These are phyloP conservation scores for Kewa caespitosa DNA, from an alignment of 179 eudicot genomes.

Conservation along the genomic window DNA sequence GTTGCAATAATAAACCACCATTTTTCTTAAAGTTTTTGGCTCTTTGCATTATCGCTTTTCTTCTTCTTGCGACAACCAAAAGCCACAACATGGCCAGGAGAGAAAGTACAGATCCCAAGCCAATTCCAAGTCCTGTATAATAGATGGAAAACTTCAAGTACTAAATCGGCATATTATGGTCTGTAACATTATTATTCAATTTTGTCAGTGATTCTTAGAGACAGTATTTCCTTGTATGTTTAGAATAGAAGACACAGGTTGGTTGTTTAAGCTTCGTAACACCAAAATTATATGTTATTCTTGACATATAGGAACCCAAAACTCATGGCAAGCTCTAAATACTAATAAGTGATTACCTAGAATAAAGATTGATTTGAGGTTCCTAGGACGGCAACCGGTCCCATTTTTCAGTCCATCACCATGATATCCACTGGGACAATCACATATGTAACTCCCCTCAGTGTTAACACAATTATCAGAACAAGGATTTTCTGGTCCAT, in stretches of 20 bases:
- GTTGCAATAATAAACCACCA: slow-evolving; percentile 36
- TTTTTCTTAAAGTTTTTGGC: slow-evolving; percentile 27
- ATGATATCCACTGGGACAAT: slow-evolving; percentile 30
- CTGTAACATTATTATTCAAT: neutral
- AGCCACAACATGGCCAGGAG: slow-evolving; percentile 23
- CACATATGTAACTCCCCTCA: slow-evolving; percentile 35
- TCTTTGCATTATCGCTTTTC: slow-evolving; percentile 17
- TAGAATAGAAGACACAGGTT: no score
- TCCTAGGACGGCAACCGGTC: slow-evolving; percentile 27
- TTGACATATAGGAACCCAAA: no score
- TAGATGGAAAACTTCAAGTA: neutral
- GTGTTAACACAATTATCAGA: slow-evolving; percentile 38
- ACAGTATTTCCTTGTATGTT: neutral
- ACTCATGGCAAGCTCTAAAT: neutral
- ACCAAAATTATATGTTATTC: no score
- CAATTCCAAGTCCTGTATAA: slow-evolving; percentile 28
- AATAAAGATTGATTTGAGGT: slow-evolving; percentile 5
- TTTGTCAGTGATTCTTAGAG: neutral
- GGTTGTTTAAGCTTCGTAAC: no score
- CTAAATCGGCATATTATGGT: neutral
- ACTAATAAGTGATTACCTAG: slow-evolving; percentile 11
- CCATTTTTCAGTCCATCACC: slow-evolving; percentile 40
- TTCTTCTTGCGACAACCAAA: slow-evolving; percentile 5
- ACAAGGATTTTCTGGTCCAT: slow-evolving; percentile 32
- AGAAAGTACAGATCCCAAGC: slow-evolving; percentile 26